Evolutionary conservation across 73 alveolate genomes (phyloP), one percentile per base, ranked within the genome.

Genomic region (Strombidium stylifer): DNA sequence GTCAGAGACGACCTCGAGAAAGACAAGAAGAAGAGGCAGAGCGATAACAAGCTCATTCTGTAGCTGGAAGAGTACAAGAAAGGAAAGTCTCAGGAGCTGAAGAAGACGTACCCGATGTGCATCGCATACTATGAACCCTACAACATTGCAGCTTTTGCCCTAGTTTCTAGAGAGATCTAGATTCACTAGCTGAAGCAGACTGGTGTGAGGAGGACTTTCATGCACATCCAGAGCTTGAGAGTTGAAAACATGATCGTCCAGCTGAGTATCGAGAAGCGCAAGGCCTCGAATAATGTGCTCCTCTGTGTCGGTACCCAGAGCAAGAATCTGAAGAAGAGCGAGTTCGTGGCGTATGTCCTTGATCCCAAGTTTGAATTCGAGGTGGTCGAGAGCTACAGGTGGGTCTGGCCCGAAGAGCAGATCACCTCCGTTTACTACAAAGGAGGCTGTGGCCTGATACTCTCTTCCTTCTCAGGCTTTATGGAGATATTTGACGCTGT

Each of bases 241-340:
- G 40, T 58, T 40, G 73, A 59, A 25, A 21, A 59, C 21, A 59
- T 59, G 73, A 58, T 26, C 12, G 73, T 59, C 11, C 23, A 58
- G 48, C 35, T 59, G 73, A 20, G 46, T 3, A 58, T 41, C 3
- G 58, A 34, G 14, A 5, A 39, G 19, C 73, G 40, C 28, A 59
- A 59, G 23, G 45, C 40, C 10, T 47, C 59, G n/a, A 36, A 59
- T 4, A 15, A 11, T 16, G 24, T 59, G 1, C 51, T 59, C 44
- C 20, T 36, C 15, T 36, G 57, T 18, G 50, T 59, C 20, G 73
- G 73, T 18, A n/a, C 49, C 15, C 23, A 59, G 40, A 18, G 59
- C 39, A 16, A 32, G 39, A 28, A 12, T 32, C 20, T 28, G 2
- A 36, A 14, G 4, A 3, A 39, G 32, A 20, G 35, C 23, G 19